Evolutionary conservation across 805 yeast species (phyloP), one percentile per base, ranked within the genome.

Genomic region (Candida easanensis): DNA sequence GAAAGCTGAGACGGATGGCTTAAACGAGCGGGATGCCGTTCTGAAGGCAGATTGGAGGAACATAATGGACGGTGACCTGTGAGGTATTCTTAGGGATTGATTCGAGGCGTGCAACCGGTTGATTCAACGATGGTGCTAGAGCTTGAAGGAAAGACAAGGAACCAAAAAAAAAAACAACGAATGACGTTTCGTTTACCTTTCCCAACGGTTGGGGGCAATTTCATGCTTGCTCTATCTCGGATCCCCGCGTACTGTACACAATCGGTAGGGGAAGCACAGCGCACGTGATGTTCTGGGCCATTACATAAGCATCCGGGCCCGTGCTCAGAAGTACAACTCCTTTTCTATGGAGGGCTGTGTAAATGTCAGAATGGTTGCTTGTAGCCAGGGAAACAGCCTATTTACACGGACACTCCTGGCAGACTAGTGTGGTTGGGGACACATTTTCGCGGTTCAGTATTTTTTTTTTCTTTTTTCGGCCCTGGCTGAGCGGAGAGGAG

Each of bases 41-140:
- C 46, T 53, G 35, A 46, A 33, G 11, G 53, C 28, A 23, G 38
- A 41, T 33, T 49, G 51, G 14, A 45, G 33, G 23, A 53, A 53
- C 57, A 53, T 52, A 15, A 5, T 40, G 26, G n/a, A 15, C 13
- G n/a, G n/a, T n/a, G n/a, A n/a, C n/a, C n/a, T n/a, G n/a, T n/a
- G n/a, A n/a, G 7, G 25, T 22, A 8, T 7, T 22, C 25, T 7
- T n/a, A 21, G 40, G 40, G 20, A 15, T 16, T 36, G 20, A 18
- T 27, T 15, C n/a, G 17, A 14, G 17, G 5, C 15, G 10, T 7
- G 7, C 10, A 8, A n/a, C 15, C 26, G n/a, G 16, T 9, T 33
- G 26, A 11, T n/a, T 8, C 35, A 9, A 16, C 14, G 16, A 10
- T 20, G 11, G 7, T 8, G 21, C 11, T 5, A 15, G 11, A 5